phyloP scores from a whole-genome alignment of 345 rosid genomes.

The Lepidium aucheri region DNA sequence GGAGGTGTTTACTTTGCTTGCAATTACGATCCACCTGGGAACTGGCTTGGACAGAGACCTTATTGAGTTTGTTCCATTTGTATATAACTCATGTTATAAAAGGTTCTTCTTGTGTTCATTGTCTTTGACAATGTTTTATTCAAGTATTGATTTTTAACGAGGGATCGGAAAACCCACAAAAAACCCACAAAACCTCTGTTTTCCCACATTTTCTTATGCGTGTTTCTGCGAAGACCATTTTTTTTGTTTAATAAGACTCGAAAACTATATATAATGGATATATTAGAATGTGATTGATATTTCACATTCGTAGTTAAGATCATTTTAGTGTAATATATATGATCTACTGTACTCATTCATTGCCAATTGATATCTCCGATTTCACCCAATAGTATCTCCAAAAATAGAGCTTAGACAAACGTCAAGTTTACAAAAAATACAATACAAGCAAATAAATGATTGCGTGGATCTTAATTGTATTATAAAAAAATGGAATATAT shows the following conservation, averaged over 20 bases:
- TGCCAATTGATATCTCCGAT: too few relatives aligned
- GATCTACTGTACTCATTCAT: too few relatives aligned
- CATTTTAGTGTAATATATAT: too few relatives aligned
- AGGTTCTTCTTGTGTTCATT: slow-evolving; percentile 7
- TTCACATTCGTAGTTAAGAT: too few relatives aligned
- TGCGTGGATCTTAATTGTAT: background rate
- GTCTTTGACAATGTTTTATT: slow-evolving; percentile 1
- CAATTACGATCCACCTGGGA: slow-evolving; percentile 91
- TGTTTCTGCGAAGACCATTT: slow-evolving; percentile 2
- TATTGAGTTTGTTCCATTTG: slow-evolving; percentile 36
- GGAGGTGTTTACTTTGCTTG: slow-evolving; percentile 66
- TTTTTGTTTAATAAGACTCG: slow-evolving; percentile 19
- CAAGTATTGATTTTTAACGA: slow-evolving; percentile 15
- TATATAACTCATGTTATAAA: background rate
- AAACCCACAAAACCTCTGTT: slow-evolving; percentile 5
- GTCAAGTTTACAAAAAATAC: background rate
- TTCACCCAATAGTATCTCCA: too few relatives aligned
- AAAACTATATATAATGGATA: background rate
- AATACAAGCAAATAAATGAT: background rate
- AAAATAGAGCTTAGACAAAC: too few relatives aligned
- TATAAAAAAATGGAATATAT: background rate
- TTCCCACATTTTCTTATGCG: background rate
- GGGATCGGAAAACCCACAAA: background rate
- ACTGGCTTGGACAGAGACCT: slow-evolving; percentile 63
- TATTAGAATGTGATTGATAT: too few relatives aligned